Conservation (phyloP, 2,329 filamentous ascomycete genomes). For the Alternaria sp. region DNA sequence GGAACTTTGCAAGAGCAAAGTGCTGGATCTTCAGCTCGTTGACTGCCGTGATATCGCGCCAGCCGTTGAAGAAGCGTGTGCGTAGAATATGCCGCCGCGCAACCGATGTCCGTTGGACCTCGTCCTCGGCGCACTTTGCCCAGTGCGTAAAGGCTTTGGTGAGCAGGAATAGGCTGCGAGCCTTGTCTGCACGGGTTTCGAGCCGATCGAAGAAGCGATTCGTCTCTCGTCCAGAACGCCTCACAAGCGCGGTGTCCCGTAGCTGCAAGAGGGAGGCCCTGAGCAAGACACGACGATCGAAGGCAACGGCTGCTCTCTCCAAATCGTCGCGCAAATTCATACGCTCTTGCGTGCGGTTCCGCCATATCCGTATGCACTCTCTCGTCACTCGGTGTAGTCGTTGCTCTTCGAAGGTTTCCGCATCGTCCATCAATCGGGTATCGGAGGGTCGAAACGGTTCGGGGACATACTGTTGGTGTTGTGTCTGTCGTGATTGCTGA, state of each 20-base stretch:
- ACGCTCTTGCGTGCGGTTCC: conserved; percentile 46
- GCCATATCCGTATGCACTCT: conserved; percentile 54
- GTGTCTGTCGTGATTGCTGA: conserved; percentile 9
- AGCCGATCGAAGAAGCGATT: conserved; percentile 62
- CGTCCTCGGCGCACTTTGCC: conserved; percentile 69
- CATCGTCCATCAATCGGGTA: conserved; percentile 59
- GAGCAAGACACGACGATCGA: conserved; percentile 60
- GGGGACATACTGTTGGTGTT: conserved; percentile 28
- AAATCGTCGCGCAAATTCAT: conserved; percentile 25
- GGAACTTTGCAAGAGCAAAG: conserved; percentile 61
- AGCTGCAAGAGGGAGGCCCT: conserved; percentile 58
- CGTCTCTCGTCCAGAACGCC: conserved; percentile 54
- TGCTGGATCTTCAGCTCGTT: conserved; percentile 63
- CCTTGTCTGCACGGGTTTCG: conserved; percentile 66
- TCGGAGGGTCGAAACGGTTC: conserved; percentile 58
- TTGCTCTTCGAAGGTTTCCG: conserved; percentile 50
- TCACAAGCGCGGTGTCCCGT: conserved; percentile 33
- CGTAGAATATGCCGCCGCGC: conserved; percentile 75
- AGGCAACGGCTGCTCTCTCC: conserved; percentile 49
- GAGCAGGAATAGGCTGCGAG: conserved; percentile 70
- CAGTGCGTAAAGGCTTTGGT: conserved; percentile 72
- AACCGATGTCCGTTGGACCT: conserved; percentile 69
- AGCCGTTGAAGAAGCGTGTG: conserved; percentile 71
- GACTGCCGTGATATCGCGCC: conserved; percentile 69
- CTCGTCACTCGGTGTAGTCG: conserved; percentile 37